Percentiles rank a stretch among this genome's conserved stretches.
These are phyloP conservation scores for Candida sakaeoensis DNA, from an alignment of 805 yeast species.

Conservation along the genomic window DNA sequence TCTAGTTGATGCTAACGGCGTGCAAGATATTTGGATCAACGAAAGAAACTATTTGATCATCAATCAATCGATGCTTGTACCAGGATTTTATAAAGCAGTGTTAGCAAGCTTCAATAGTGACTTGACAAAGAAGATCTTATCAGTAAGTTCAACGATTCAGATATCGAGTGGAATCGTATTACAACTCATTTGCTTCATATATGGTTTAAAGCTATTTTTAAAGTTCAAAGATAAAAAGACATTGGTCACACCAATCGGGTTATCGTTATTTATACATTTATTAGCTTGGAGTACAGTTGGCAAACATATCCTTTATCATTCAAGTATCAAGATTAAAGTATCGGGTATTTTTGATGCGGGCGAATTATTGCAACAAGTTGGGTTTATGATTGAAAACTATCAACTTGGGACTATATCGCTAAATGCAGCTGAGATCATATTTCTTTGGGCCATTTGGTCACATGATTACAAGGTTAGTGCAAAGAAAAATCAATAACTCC, in stretches of 20 bases:
- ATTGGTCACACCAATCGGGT: background rate
- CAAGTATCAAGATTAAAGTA: constrained; percentile 1
- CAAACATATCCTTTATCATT: constrained; percentile 5
- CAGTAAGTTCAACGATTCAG: constrained; percentile 1
- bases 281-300: constrained; percentile 3
- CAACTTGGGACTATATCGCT: background rate
- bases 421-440: constrained; percentile 3
- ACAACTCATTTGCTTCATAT: constrained; percentile 1
- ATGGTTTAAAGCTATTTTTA: constrained; percentile 3
- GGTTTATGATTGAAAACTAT: constrained; percentile 4
- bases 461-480: background rate
- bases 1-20: background rate
- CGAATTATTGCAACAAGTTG: constrained; percentile 6
- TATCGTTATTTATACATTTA: constrained; percentile 4
- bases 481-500: background rate
- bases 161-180: constrained; percentile 3
- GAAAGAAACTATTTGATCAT: background rate
- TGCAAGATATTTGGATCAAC: constrained; percentile 1
- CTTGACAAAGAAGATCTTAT: background rate
- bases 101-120: background rate
- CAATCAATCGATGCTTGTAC: constrained; percentile 5
- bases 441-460: constrained; percentile 7
- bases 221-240: background rate
- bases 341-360: constrained; percentile 8
- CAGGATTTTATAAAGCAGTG: constrained; percentile 1